Conservation (phyloP, 2,329 filamentous ascomycete species). For the Cercospora janseana region DNA sequence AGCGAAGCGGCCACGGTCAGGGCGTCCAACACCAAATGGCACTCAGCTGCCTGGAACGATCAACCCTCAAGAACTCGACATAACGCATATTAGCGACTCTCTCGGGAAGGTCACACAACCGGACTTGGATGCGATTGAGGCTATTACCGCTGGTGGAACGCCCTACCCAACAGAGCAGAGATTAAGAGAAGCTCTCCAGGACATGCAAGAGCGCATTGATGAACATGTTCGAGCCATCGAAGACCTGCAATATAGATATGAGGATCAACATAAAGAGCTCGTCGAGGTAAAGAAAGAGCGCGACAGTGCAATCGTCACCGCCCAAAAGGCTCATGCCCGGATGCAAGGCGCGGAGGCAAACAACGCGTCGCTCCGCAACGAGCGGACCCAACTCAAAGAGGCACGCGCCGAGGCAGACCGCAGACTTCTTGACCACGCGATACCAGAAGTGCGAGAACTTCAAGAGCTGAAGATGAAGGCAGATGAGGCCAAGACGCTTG, state of each 20-base stretch:
- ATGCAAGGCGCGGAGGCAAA: slow-evolving; percentile 24
- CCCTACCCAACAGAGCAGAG: no score
- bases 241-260: slow-evolving; percentile 36
- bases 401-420: slow-evolving; percentile 34
- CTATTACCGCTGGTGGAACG: no score
- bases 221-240: slow-evolving; percentile 34
- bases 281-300: slow-evolving; percentile 29
- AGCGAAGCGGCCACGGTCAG: slow-evolving; percentile 33
- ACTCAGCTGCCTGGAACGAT: slow-evolving; percentile 30
- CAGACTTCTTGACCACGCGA: slow-evolving; percentile 30
- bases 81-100: slow-evolving; percentile 46
- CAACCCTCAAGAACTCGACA: slow-evolving; percentile 37
- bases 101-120: slow-evolving; percentile 35
- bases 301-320: slow-evolving; percentile 29
- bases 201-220: slow-evolving; percentile 28
- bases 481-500: slow-evolving; percentile 29
- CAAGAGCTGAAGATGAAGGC: slow-evolving; percentile 28
- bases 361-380: slow-evolving; percentile 27
- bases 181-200: slow-evolving; percentile 27
- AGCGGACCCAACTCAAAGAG: slow-evolving; percentile 31
- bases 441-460: slow-evolving; percentile 37
- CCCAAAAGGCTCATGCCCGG: slow-evolving; percentile 27
- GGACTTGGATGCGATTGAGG: slow-evolving; percentile 4
- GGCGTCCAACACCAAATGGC: slow-evolving; percentile 16
- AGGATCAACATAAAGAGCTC: slow-evolving; percentile 35